A percentile compares a stretch with the other conserved stretches of the same genome.
Conservation (phyloP, 208 protist species). For the Trypanosoma boissoni region DNA sequence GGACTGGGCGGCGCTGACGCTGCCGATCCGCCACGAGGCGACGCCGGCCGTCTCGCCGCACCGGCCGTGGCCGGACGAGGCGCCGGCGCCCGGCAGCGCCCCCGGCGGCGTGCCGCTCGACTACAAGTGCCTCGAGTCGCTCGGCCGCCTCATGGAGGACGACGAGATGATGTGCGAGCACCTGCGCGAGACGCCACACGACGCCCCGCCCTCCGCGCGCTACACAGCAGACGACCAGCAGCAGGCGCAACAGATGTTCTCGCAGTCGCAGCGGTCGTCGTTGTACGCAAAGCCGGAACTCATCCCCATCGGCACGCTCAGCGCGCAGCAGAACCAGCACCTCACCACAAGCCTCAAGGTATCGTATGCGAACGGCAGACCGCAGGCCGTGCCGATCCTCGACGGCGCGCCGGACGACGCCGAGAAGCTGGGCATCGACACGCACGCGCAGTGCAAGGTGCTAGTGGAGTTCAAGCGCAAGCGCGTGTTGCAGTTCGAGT, state of each 20-base stretch:
- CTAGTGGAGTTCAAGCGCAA: conserved; percentile 90
- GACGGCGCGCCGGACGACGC: conserved; percentile 45
- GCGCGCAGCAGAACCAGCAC: conserved; percentile 91
- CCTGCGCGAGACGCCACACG: neutral
- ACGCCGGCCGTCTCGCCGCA: conserved; percentile 24
- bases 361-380: conserved; percentile 58
- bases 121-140: conserved; percentile 20
- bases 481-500: conserved; percentile 84
- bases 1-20: conserved; percentile 13
- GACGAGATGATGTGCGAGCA: conserved; percentile 5
- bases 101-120: conserved; percentile 17
- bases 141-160: conserved; percentile 19
- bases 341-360: conserved; percentile 55
- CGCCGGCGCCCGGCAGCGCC: neutral
- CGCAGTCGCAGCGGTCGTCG: conserved; percentile 5
- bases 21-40: conserved; percentile 3
- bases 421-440: conserved; percentile 50
- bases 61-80: conserved; percentile 15
- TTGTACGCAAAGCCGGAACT: conserved; percentile 43
- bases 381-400: conserved; percentile 36
- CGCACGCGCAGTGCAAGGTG: conserved; percentile 64
- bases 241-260: conserved; percentile 19
- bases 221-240: too few species aligned
- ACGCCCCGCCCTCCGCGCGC: too few species aligned
- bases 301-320: conserved; percentile 93